Evolutionary conservation across 2,329 filamentous ascomycete species (phyloP).

Genomic region (Aspergillus hiratsukae): DNA sequence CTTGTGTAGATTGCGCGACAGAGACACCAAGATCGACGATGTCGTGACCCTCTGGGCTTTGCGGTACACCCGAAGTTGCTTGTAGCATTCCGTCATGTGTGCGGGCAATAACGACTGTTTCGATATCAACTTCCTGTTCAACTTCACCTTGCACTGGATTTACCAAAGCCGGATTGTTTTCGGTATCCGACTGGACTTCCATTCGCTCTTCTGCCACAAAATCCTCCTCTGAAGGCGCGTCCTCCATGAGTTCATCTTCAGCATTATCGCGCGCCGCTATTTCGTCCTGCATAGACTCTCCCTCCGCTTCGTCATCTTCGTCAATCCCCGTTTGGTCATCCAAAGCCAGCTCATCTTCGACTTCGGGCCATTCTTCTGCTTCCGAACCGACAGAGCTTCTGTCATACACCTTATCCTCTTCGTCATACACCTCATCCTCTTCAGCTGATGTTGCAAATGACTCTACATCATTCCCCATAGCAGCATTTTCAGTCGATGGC

Average conservation of each 20-base stretch:
- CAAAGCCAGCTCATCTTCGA: background rate
- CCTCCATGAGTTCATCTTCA: background rate
- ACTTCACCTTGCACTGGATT: background rate
- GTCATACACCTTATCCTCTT: background rate
- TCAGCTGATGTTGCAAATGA: background rate
- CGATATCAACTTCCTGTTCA: background rate
- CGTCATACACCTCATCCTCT: background rate
- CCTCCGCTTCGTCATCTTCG: background rate
- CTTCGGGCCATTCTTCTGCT: background rate
- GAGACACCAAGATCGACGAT: constrained; percentile 13
- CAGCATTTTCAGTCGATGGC: background rate
- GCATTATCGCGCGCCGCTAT: background rate
- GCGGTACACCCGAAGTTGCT: background rate
- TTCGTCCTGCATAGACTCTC: background rate
- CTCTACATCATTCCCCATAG: background rate
- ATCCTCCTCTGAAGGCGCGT: background rate
- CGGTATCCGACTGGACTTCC: constrained; percentile 1
- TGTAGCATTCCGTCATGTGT: background rate
- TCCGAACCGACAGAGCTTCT: background rate
- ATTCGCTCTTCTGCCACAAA: constrained; percentile 1
- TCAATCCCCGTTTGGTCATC: background rate
- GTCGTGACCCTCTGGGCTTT: constrained; percentile 11
- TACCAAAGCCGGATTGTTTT: constrained; percentile 2
- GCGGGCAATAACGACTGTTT: background rate
- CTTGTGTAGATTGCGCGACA: constrained; percentile 7